Evolutionary conservation across 2,329 filamentous ascomycete species (phyloP).

Genomic region (Daldinia sp.): DNA sequence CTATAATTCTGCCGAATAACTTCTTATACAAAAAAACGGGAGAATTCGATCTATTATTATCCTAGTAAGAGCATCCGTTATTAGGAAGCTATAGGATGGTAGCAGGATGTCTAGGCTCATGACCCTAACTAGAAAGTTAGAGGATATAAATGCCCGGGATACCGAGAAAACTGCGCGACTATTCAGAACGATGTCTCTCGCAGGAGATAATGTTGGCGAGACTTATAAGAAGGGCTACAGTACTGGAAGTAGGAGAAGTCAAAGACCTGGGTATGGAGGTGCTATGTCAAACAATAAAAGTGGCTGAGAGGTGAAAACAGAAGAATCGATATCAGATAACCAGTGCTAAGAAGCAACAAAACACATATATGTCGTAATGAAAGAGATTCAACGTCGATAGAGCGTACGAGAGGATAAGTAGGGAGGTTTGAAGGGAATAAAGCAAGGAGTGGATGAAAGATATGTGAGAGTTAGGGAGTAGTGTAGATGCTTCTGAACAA

Average conservation of each 20-base stretch:
- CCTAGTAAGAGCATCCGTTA: neutral
- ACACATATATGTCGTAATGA: conserved; percentile 20
- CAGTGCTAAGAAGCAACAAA: conserved; percentile 18
- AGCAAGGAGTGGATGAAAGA: conserved; percentile 13
- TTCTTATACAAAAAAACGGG: conserved; percentile 27
- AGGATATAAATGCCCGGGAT: neutral
- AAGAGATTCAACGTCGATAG: conserved; percentile 11
- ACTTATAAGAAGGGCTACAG: neutral
- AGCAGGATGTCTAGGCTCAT: neutral
- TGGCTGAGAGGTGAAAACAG: neutral
- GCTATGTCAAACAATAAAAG: neutral
- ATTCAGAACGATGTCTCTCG: neutral
- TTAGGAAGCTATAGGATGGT: neutral
- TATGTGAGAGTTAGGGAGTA: conserved; percentile 25
- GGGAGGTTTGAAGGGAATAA: conserved; percentile 28
- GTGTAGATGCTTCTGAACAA: conserved; percentile 24
- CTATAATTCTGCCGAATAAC: conserved; percentile 17
- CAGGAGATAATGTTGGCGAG: neutral
- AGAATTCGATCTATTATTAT: conserved; percentile 15
- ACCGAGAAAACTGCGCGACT: neutral
- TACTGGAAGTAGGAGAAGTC: neutral
- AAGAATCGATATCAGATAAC: conserved; percentile 26
- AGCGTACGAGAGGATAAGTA: conserved; percentile 24
- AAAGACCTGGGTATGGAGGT: neutral
- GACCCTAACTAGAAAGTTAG: neutral